Evolutionary conservation across 148 eudicot genomes (phyloP).

Genomic region (Silene uniflora): DNA sequence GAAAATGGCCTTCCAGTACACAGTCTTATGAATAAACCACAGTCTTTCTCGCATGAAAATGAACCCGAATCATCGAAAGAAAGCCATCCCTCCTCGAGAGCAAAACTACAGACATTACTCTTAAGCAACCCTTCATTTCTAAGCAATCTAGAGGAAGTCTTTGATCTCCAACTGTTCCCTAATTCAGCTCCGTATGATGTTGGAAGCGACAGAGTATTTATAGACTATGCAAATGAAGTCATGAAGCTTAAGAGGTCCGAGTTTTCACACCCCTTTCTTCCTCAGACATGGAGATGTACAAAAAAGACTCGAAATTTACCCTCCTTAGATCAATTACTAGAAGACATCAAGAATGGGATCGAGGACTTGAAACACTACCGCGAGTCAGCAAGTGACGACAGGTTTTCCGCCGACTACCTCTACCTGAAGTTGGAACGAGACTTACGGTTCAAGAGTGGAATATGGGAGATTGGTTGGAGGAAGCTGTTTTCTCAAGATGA

Average conservation of each 20-base stretch:
- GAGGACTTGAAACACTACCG: conserved; percentile 37
- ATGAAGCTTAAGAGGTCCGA: conserved; percentile 35
- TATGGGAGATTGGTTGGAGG: conserved; percentile 70
- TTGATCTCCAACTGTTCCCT: conserved; percentile 28
- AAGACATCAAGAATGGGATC: conserved; percentile 45
- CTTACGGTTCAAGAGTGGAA: conserved; percentile 37
- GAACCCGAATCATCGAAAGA: background rate
- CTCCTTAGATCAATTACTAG: conserved; percentile 37
- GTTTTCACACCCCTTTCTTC: conserved; percentile 17
- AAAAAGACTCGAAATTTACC: conserved; percentile 18
- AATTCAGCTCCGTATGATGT: conserved; percentile 14
- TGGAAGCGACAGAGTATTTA: conserved; percentile 30
- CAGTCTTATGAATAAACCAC: background rate
- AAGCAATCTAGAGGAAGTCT: conserved; percentile 40
- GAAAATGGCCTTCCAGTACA: conserved; percentile 28
- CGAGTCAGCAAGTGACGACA: conserved; percentile 17
- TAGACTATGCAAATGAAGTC: conserved; percentile 64
- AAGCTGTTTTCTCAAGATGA: conserved; percentile 37
- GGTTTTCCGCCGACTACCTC: conserved; percentile 31
- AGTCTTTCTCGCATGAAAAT: background rate
- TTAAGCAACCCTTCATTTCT: conserved; percentile 39
- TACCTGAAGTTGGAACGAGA: conserved; percentile 42
- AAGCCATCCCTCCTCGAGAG: conserved; percentile 16
- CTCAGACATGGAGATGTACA: conserved; percentile 19
- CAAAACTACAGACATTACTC: conserved; percentile 34